Evolutionary conservation across 2,329 filamentous ascomycete species (phyloP).

Genomic region (Cladophialophora yegresii): DNA sequence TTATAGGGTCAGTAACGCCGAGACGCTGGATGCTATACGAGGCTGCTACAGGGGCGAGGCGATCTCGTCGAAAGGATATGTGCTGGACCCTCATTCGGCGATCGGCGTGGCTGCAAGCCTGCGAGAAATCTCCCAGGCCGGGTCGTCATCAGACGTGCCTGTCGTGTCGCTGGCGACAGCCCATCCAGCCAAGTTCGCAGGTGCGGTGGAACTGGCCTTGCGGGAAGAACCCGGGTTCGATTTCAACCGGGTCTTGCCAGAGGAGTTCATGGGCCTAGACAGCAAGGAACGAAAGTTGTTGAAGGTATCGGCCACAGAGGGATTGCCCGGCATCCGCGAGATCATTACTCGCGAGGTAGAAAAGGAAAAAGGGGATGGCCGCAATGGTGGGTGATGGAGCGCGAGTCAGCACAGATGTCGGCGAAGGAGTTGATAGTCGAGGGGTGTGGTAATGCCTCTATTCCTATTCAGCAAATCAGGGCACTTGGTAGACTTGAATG

Average conservation of each 20-base stretch:
- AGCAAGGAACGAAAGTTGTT: conserved; percentile 73
- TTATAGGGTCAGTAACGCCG: conserved; percentile 64
- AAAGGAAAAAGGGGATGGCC: conserved; percentile 39
- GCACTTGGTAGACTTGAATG: not conserved
- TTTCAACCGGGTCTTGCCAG: conserved; percentile 75
- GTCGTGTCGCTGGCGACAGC: conserved; percentile 80
- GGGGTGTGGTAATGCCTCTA: not conserved
- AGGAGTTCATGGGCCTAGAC: conserved; percentile 79
- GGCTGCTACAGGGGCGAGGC: conserved; percentile 52
- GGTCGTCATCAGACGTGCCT: conserved; percentile 16
- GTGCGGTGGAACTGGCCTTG: conserved; percentile 79
- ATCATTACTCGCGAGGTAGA: conserved; percentile 74
- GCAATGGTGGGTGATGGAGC: not conserved
- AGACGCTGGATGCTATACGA: conserved; percentile 70
- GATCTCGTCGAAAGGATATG: conserved; percentile 63
- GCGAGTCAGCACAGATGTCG: not conserved
- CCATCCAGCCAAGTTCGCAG: conserved; percentile 91
- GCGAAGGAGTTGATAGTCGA: not conserved
- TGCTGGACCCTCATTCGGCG: conserved; percentile 90
- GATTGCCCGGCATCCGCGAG: conserved; percentile 73
- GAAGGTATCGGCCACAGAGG: conserved; percentile 62
- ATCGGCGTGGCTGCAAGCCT: conserved; percentile 78
- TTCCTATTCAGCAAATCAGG: conserved; percentile 1
- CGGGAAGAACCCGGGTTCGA: conserved; percentile 70
- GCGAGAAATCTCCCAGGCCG: conserved; percentile 58